These are phyloP conservation scores for Elasticomyces elasticus DNA, from an alignment of 495 filamentous ascomycete species.

Conservation along the genomic window DNA sequence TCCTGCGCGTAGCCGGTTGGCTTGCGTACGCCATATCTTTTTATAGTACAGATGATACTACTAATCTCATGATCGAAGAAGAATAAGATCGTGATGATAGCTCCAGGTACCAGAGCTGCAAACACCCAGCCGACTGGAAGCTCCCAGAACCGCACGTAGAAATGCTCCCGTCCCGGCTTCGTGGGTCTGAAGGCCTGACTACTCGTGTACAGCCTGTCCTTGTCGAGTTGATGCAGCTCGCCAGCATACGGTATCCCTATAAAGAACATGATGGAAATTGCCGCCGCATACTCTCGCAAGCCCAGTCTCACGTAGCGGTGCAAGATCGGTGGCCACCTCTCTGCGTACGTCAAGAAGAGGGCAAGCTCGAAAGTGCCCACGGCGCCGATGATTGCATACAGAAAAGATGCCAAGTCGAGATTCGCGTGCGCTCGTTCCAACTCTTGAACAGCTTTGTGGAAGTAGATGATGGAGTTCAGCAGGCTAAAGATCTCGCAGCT, in stretches of 20 bases:
- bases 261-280: constrained; percentile 28
- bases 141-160: constrained; percentile 85
- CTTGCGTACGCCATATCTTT: constrained; percentile 82
- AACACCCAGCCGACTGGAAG: constrained; percentile 64
- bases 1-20: constrained; percentile 95
- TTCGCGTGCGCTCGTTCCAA: constrained; percentile 1
- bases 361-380: constrained; percentile 57
- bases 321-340: constrained; percentile 29
- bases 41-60: constrained; percentile 74
- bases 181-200: constrained; percentile 67
- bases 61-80: constrained; percentile 65
- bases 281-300: constrained; percentile 34
- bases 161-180: constrained; percentile 51
- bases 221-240: constrained; percentile 17
- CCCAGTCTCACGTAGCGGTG: constrained; percentile 28
- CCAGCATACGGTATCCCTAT: constrained; percentile 23
- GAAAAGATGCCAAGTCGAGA: constrained; percentile 58
- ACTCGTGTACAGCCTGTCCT: constrained; percentile 36
- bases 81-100: constrained; percentile 74
- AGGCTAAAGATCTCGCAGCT: constrained; percentile 35
- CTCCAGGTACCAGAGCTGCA: constrained; percentile 45
- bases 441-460: constrained; percentile 19
- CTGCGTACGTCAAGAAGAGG: constrained; percentile 18
- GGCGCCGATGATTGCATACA: constrained; percentile 61
- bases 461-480: constrained; percentile 35